Evolutionary conservation across 2,329 filamentous ascomycete species (phyloP), one percentile per base, ranked within the genome.

Genomic region (Pestalotiopsis sp.): DNA sequence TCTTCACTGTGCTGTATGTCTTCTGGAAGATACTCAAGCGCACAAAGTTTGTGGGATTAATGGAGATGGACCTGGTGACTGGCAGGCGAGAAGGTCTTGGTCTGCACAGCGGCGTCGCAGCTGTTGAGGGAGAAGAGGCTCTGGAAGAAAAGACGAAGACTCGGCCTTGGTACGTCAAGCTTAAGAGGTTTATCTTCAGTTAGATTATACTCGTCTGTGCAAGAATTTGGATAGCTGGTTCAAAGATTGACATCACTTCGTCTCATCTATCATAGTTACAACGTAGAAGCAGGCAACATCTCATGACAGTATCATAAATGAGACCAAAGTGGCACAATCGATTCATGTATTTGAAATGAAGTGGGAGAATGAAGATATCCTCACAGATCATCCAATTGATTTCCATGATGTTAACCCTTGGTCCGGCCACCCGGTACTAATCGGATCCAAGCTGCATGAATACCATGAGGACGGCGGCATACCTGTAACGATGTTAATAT

Each of bases 21-120:
- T 72, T 70, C 27, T 76, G 75, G 75, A 77, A 76, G 39, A 23
- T 76, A 11, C 39, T 74, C n/a, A 77, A 76, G 69, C 56, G 68
- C 11, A 76, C 75, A 1, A 75, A 72, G 60, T 45, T 77, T 2
- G 70, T 77, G 11, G 41, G 67, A 2, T 57, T 72, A 49, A 52
- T 36, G 17, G 73, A 74, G 11, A 70, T 70, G 9, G 75, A 76
- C 56, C 70, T 76, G 14, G 71, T 75, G n/a, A 73, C 73, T 12
- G 74, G 75, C 4, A 70, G 74, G 39, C 66, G 73, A 13, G 75
- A 75, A 14, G 17, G 20, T 11, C 36, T 57, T 23, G 13, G 20
- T 0, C 36, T 13, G 17, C 41, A 17, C 27, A 25, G 2, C 25
- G 49, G 45, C 14, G 20, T 62, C 4, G 49, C 31, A 4, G 58